Conservation (phyloP, 1,139 yeast species). For the Pichiaceae sp. region DNA sequence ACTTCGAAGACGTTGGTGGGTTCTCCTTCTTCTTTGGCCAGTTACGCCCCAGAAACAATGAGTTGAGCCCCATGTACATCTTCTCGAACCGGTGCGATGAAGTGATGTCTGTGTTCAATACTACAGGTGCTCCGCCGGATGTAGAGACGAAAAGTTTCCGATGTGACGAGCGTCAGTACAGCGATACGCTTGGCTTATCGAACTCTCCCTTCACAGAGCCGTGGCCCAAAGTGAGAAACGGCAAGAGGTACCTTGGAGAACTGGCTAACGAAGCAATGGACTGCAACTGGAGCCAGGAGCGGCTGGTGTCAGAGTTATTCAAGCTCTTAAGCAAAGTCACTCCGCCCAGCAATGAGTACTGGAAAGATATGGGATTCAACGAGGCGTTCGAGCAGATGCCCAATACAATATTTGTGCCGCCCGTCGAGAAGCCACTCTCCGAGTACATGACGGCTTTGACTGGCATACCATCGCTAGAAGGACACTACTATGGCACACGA, state of each 20-base stretch:
- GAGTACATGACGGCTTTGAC: not conserved
- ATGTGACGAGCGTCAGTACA: constrained; percentile 1
- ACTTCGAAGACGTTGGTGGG: constrained; percentile 61
- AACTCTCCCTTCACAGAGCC: constrained; percentile 56
- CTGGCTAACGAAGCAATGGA: constrained; percentile 27
- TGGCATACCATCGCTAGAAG: constrained; percentile 6
- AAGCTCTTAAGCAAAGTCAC: constrained; percentile 28
- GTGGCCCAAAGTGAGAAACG: constrained; percentile 65
- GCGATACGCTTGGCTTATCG: constrained; percentile 44
- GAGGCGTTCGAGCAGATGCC: constrained; percentile 36
- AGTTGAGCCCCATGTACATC: constrained; percentile 34
- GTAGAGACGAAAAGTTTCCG: constrained; percentile 6
- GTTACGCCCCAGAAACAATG: constrained; percentile 20
- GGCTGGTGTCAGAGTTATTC: constrained; percentile 44
- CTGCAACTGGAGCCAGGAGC: constrained; percentile 27
- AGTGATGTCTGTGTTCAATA: constrained; percentile 24
- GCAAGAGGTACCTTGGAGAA: constrained; percentile 35
- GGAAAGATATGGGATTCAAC: constrained; percentile 7
- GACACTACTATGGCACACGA: constrained; percentile 71
- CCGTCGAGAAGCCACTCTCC: constrained; percentile 25
- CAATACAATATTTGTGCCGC: constrained; percentile 67
- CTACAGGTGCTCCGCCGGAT: constrained; percentile 5
- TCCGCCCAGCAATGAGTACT: constrained; percentile 14
- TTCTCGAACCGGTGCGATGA: constrained; percentile 36
- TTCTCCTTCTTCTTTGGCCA: constrained; percentile 73